These are phyloP conservation scores for Laburnicola sp. DNA, from an alignment of 2,329 filamentous ascomycete genomes.

Conservation along the genomic window DNA sequence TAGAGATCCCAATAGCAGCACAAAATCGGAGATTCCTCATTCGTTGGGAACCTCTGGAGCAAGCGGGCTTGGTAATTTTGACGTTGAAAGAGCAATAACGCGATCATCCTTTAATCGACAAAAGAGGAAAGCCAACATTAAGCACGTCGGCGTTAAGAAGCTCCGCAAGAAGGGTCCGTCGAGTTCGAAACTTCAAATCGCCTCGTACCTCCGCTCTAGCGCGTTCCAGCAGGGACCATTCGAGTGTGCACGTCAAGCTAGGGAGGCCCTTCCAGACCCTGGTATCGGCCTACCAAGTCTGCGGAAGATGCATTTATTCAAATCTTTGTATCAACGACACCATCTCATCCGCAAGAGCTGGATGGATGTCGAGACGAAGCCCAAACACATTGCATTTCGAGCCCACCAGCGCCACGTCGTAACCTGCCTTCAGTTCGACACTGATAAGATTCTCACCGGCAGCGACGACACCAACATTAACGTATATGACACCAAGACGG, in stretches of 20 bases:
- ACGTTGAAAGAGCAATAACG: conserved; percentile 34
- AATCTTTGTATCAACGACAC: conserved; percentile 92
- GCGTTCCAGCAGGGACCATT: conserved; percentile 76
- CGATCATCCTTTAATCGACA: conserved; percentile 39
- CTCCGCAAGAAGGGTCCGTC: conserved; percentile 59
- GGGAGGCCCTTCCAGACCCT: conserved; percentile 77
- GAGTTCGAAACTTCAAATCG: conserved; percentile 46
- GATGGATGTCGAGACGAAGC: conserved; percentile 81
- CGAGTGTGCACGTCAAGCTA: conserved; percentile 83
- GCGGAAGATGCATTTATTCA: conserved; percentile 87
- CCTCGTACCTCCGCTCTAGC: conserved; percentile 53
- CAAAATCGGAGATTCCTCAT: background rate
- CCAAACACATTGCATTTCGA: conserved; percentile 91
- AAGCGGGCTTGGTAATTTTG: conserved; percentile 17
- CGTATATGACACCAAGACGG: conserved; percentile 96
- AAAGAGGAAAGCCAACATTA: conserved; percentile 46
- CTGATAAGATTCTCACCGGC: conserved; percentile 96
- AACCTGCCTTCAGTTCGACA: conserved; percentile 95
- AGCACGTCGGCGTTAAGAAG: conserved; percentile 53
- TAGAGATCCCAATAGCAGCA: conserved; percentile 55
- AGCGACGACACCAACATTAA: conserved; percentile 98
- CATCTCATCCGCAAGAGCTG: conserved; percentile 88
- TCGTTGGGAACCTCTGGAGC: conserved; percentile 30
- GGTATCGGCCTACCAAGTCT: conserved; percentile 77
- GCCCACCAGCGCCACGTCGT: conserved; percentile 96